These are phyloP conservation scores for Phaeosphaeria sp. DNA, from an alignment of 2,329 filamentous ascomycete species.

Conservation along the genomic window DNA sequence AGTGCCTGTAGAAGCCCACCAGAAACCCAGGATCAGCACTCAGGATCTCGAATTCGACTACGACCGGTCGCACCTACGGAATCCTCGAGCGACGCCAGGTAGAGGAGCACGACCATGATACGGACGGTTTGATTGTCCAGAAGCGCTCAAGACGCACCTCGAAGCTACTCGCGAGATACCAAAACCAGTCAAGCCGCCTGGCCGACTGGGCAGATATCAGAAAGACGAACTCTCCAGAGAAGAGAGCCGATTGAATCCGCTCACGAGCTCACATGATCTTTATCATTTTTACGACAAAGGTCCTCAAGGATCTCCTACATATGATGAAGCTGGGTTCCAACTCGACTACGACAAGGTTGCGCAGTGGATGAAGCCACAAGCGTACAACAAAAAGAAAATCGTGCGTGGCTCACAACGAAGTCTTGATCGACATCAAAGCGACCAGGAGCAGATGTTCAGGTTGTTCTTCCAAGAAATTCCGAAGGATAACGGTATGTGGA, in stretches of 20 bases:
- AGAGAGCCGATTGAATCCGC: slow-evolving; percentile 4
- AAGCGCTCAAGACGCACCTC: slow-evolving; percentile 1
- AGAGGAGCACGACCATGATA: slow-evolving; percentile 6
- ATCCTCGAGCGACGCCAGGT: slow-evolving; percentile 5
- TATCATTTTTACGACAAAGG: slow-evolving; percentile 14
- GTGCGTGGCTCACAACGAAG: not conserved
- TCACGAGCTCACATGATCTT: slow-evolving; percentile 3
- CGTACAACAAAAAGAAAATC: slow-evolving; percentile 1
- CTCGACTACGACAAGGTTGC: slow-evolving; percentile 16
- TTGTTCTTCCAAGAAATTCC: slow-evolving; percentile 10
- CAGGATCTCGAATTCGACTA: slow-evolving; percentile 14
- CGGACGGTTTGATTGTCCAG: not conserved
- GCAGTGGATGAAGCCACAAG: slow-evolving; percentile 9
- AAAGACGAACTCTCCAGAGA: not conserved
- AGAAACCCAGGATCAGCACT: slow-evolving; percentile 8
- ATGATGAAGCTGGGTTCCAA: slow-evolving; percentile 14
- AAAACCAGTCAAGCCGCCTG: not conserved
- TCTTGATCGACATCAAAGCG: not conserved
- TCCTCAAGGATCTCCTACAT: slow-evolving; percentile 13
- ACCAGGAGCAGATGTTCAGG: slow-evolving; percentile 3
- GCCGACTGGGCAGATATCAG: not conserved
- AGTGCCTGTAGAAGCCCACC: not conserved
- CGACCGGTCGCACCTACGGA: slow-evolving; percentile 9
- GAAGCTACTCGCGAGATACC: slow-evolving; percentile 4
- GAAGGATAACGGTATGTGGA: not conserved